Base-by-base conservation (phyloP, 495 filamentous ascomycete species). In the Penicillium daleae region DNA sequence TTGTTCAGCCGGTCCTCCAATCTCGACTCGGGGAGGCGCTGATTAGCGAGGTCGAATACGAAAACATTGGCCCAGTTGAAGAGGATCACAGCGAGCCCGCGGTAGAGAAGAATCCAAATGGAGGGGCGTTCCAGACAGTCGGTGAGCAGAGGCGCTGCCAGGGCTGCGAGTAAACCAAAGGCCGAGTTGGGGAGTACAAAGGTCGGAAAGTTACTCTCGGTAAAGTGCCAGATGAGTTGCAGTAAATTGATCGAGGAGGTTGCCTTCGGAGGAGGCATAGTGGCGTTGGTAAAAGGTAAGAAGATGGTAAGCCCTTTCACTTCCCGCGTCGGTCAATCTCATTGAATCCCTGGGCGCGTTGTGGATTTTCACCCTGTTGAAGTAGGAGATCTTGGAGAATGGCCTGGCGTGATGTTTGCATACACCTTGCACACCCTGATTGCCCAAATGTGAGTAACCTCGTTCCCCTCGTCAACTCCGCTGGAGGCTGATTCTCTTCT, bases 1-100 rank as follows among this genome's bases (percentile, higher is more conserved):
- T 88, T 89, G 73, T 89, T 89, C 64, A 84, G 40, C 9, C 12
- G 31, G 40, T 66, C 60, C 46, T 63, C 64, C 13, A 52, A 24
- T 39, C 49, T 39, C 10, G 64, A 63, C 21, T 56, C 56, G 0
- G 39, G 46, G 8, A 58, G 48, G 9, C 61, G 61, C 42, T 63
- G 61, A 29, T 67, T 63, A 24, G 53, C 56, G 10, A 67, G 17
- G 48, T 52, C 57, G 37, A 67, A 60, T n/a, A 50, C 19, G 29
- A 67, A 53, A 10, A 67, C 46, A 51, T 66, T 62, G 27, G 60
- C 29, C 59, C 54, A 66, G 40, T 65, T 65, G 63, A 66, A 66
- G 35, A 66, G 59, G 24, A 62, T 29, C 13, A 62, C 56, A 26
- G n/a, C 46, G 3, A 52, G 57, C 8, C n/a, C 12, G 32, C 53